Conservation (phyloP, 176 grass and related monocot genomes). For the Dactylis glomerata region DNA sequence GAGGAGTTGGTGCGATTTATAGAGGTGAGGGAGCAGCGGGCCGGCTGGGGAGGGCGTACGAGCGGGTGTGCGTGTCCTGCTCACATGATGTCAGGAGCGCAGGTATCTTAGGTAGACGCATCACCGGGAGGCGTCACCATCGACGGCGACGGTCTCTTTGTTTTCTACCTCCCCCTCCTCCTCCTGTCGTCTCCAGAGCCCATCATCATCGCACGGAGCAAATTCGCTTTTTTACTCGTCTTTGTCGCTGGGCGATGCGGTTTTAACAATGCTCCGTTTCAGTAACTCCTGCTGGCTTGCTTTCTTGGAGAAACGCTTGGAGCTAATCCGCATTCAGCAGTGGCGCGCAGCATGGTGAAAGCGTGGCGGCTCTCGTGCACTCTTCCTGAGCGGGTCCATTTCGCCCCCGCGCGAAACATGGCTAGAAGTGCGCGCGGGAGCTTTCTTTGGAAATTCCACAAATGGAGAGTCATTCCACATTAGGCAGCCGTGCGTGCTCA, state of each 20-base stretch:
- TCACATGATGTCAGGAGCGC: constrained; percentile 42
- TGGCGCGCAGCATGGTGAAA: not conserved
- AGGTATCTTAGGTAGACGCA: constrained; percentile 75
- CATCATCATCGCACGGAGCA: constrained; percentile 19
- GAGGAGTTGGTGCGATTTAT: constrained; percentile 57
- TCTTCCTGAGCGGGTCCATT: not conserved
- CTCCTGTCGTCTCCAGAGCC: not conserved
- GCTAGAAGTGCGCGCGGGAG: constrained; percentile 25
- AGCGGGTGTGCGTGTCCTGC: constrained; percentile 31
- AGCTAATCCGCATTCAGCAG: not conserved
- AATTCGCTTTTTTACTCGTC: not conserved
- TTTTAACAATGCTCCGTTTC: not conserved
- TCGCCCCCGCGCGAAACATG: constrained; percentile 16
- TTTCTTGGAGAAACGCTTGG: not conserved
- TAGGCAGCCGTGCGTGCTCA: no score
- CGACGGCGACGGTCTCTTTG: constrained; percentile 19
- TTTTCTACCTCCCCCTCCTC: not conserved
- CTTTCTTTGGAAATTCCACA: not conserved
- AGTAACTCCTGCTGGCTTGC: not conserved
- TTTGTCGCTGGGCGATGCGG: not conserved
- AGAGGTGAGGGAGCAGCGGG: constrained; percentile 26
- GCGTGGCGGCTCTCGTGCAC: no score
- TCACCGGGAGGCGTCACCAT: constrained; percentile 37
- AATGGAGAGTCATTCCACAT: not conserved
- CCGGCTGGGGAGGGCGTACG: constrained; percentile 7